Evolutionary conservation across 345 rosid genomes (phyloP), one percentile per base, ranked within the genome.

Genomic region (Corymbia maculata): DNA sequence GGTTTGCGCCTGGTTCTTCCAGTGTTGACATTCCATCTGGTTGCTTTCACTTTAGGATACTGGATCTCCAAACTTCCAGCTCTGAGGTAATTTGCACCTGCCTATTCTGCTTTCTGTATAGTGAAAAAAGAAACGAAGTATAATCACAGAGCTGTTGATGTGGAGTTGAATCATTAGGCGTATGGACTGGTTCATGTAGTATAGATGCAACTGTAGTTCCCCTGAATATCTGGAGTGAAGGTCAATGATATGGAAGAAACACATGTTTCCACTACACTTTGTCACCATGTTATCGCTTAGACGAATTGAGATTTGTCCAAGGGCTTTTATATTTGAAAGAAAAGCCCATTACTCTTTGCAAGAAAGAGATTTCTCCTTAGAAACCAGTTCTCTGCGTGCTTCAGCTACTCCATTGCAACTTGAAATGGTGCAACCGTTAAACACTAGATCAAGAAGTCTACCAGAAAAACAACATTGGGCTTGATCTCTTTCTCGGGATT

Each of bases 31-130:
- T 96, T 97, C 93, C 99, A 96, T 90, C 93, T 92, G 2, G 92
- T 92, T 89, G 98, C 99, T 87, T 96, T 97, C 92, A 51, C 92
- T 87, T 42, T 92, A 88, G 99, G 99, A n/a, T 96, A 97, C 75
- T 97, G 99, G 99, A 91, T 94, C 91, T 94, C 98, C 32, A 95
- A 92, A 91, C 91, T 96, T 91, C 99, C 98, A 52, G 92, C 91
- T 86, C 91, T 95, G 87, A 92, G 98, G 99, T 96, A 94, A 89
- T 75, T 75, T 75, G 84, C 49, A 75, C 26, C 84, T 3, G 14
- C 24, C 47, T 84, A 55, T 85, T 52, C 42, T 86, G 79, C 85
- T 55, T 90, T 22, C 51, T 84, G 75, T 64, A 22, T 42, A 64
- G 28, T 70, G 84, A 42, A 16, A 75, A 51, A 86, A 9, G 59